Evolutionary conservation across 2,329 filamentous ascomycete species (phyloP), one percentile per base, ranked within the genome.

Genomic region (Exophiala bonariae): DNA sequence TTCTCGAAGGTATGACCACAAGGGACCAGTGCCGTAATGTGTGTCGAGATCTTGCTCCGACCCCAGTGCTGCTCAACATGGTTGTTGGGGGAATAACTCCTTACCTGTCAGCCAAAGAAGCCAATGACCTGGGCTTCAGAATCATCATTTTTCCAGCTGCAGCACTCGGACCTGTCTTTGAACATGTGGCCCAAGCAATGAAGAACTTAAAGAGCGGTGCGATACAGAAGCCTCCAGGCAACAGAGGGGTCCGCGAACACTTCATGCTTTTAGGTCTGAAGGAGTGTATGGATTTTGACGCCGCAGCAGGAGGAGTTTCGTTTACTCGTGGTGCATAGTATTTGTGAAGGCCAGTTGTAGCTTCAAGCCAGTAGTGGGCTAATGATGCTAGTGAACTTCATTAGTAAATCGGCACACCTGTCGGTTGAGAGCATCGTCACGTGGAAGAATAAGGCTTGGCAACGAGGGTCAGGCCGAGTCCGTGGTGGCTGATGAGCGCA

Each of bases 21-120:
- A 61, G 59, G 13, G 67, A 68, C 31, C 61, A 67, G 59, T 62
- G 63, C 9, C 49, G 52, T 10, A 59, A 60, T 44, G 59, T 58
- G 4, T 60, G 67, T 3, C 40, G 55, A 23, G 66, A 67, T 22
- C 56, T 72, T 34, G 62, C 61, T 11, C 61, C 62, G n/a, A 67
- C 65, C 63, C 69, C 69, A n/a, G 53, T 71, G 56, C 35, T 73
- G 41, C 50, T 71, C 40, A 73, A 73, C 53, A 72, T 70, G 61
- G 70, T 73, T 8, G 66, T 70, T 55, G 65, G 68, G 47, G 69
- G 69, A 9, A 58, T 63, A 6, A 70, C 66, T 20, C 69, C 70
- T 16, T 56, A 58, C 5, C 61, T 71, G 14, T 61, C 67, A 14
- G 63, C 61, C 3, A 52, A 57, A 13, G 68, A 72, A 48, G 68